phyloP scores from a whole-genome alignment of 1,284 basidiomycete genomes.

The Farysia itapuensis region DNA sequence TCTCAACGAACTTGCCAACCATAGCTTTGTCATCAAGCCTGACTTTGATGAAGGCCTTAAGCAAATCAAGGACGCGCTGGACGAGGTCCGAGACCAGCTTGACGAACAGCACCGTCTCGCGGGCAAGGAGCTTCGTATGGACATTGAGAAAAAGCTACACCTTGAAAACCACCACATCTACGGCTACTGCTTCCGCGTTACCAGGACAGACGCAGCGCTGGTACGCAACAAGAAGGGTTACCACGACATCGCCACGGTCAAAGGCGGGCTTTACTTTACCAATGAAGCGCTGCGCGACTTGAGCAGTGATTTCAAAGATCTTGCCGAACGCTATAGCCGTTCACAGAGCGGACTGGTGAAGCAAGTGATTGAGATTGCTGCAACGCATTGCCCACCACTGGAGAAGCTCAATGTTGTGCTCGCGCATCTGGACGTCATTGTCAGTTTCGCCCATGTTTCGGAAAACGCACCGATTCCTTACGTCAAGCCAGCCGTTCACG shows the following conservation, averaged over 20 bases:
- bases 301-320: constrained; percentile 74
- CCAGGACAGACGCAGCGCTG: constrained; percentile 73
- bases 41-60: constrained; percentile 81
- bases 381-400: constrained; percentile 77
- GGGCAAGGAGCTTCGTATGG: constrained; percentile 76
- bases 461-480: constrained; percentile 83
- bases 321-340: constrained; percentile 71
- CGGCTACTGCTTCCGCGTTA: constrained; percentile 90
- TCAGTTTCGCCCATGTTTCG: constrained; percentile 86
- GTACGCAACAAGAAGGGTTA: constrained; percentile 73
- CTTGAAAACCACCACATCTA: constrained; percentile 88
- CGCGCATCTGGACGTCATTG: constrained; percentile 86
- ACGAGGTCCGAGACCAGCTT: constrained; percentile 74
- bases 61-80: constrained; percentile 71
- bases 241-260: constrained; percentile 81
- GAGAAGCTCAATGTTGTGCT: constrained; percentile 85
- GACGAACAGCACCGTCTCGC: constrained; percentile 79
- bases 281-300: constrained; percentile 74
- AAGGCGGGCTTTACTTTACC: constrained; percentile 89
- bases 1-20: constrained; percentile 76
- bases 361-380: constrained; percentile 88
- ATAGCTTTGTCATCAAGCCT: constrained; percentile 90
- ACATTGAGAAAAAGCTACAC: constrained; percentile 92
- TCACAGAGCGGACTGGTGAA: constrained; percentile 84
- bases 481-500: constrained; percentile 70